Conservation (phyloP, 2,329 filamentous ascomycete genomes). For the Biscogniauxia marginata region DNA sequence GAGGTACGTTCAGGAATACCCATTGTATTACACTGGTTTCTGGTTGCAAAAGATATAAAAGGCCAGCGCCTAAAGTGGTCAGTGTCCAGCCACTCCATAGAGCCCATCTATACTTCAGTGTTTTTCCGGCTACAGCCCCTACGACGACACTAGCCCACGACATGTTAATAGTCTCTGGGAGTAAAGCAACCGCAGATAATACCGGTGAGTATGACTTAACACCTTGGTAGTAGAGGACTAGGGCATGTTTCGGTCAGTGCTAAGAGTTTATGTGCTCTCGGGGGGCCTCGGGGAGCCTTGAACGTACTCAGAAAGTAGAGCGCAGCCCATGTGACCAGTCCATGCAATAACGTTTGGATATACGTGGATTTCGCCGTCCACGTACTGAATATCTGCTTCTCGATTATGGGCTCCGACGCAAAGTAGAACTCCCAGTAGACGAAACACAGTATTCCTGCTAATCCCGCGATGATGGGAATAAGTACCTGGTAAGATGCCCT, state of each 20-base stretch:
- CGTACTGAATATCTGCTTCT: slow-evolving; percentile 14
- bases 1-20: slow-evolving; percentile 60
- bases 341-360: slow-evolving; percentile 16
- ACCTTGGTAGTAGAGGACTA: slow-evolving; percentile 46
- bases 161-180: slow-evolving; percentile 62
- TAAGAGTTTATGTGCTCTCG: not conserved
- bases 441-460: slow-evolving; percentile 50
- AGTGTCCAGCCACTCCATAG: slow-evolving; percentile 62
- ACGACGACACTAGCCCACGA: slow-evolving; percentile 58
- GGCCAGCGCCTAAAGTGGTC: slow-evolving; percentile 56
- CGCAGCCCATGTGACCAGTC: slow-evolving; percentile 13
- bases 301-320: slow-evolving; percentile 33
- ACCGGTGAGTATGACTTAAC: slow-evolving; percentile 55
- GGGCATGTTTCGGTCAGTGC: slow-evolving; percentile 14
- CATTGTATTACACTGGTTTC: slow-evolving; percentile 52
- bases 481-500: slow-evolving; percentile 56
- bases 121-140: slow-evolving; percentile 50
- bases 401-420: slow-evolving; percentile 44
- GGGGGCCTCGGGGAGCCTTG: not conserved
- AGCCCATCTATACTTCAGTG: slow-evolving; percentile 59
- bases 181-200: slow-evolving; percentile 54
- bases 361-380: slow-evolving; percentile 17
- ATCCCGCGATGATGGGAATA: slow-evolving; percentile 58
- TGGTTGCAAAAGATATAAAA: slow-evolving; percentile 47
- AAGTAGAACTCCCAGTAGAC: slow-evolving; percentile 52